Percentiles rank a stretch among this genome's conserved stretches.
These are phyloP conservation scores for Kernera saxatilis DNA, from an alignment of 345 rosid species.

Conservation along the genomic window DNA sequence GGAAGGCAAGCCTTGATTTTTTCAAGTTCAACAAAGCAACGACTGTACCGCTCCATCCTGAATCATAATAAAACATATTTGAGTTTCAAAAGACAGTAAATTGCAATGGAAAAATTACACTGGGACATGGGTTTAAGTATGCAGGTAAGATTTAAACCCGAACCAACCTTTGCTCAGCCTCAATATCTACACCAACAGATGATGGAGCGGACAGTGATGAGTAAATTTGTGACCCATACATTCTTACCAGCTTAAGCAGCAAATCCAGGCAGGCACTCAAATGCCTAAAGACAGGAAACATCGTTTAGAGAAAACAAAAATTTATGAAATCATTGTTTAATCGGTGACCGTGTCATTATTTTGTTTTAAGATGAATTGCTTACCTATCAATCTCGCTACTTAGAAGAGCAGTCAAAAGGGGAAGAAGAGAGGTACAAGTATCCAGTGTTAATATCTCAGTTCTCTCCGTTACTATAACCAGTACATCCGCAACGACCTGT, in stretches of 20 bases:
- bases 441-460: constrained; percentile 70
- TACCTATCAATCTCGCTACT: constrained; percentile 85
- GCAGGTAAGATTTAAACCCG: not conserved
- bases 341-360: not conserved
- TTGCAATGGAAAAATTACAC: not conserved
- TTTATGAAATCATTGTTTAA: not conserved
- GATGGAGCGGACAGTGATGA: constrained; percentile 72
- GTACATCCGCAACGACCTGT: constrained; percentile 86
- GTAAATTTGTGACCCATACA: constrained; percentile 72
- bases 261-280: constrained; percentile 71
- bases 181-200: constrained; percentile 93
- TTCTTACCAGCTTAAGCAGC: constrained; percentile 86
- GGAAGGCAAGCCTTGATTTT: constrained; percentile 72
- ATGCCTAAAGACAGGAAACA: constrained; percentile 50
- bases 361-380: not conserved
- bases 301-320: not conserved
- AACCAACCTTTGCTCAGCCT: constrained; percentile 89
- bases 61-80: not conserved
- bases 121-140: too few species aligned
- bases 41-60: constrained; percentile 86
- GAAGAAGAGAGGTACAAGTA: constrained; percentile 79
- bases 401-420: constrained; percentile 67
- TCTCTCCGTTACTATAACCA: constrained; percentile 56
- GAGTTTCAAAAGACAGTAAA: not conserved
- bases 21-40: constrained; percentile 85